Conservation (phyloP, 345 rosid genomes). For the Lumnitzera littorea region DNA sequence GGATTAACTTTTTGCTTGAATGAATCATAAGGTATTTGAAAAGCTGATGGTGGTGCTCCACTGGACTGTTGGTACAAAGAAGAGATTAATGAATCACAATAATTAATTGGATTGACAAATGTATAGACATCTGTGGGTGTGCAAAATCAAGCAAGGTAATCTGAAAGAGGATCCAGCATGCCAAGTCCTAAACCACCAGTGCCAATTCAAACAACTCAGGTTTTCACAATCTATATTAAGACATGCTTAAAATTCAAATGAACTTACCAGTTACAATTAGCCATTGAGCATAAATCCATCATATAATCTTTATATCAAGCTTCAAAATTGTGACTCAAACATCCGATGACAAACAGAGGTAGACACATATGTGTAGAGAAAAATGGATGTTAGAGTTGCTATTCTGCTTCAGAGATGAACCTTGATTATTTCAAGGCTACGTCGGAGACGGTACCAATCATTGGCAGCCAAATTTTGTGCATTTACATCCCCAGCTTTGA, state of each 20-base stretch:
- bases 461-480: constrained; percentile 59
- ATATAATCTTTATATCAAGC: too few species aligned
- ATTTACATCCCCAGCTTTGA: constrained; percentile 67
- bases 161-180: too few species aligned
- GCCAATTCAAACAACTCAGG: too few species aligned
- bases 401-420: constrained; percentile 24
- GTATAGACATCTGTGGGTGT: too few species aligned
- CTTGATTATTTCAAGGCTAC: constrained; percentile 96
- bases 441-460: constrained; percentile 83
- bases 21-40: constrained; percentile 68
- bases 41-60: constrained; percentile 86
- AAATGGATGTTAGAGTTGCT: not conserved
- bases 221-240: too few species aligned
- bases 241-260: too few species aligned
- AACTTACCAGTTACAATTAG: not conserved
- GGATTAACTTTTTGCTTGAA: constrained; percentile 44
- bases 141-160: too few species aligned
- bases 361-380: not conserved
- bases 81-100: constrained; percentile 4
- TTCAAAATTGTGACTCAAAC: too few species aligned
- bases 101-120: not conserved
- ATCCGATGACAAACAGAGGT: not conserved
- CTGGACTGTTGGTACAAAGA: constrained; percentile 56
- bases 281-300: not conserved
- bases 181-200: too few species aligned